Evolutionary conservation across 441 rosid species (phyloP).

Genomic region (Populus hybrid): DNA sequence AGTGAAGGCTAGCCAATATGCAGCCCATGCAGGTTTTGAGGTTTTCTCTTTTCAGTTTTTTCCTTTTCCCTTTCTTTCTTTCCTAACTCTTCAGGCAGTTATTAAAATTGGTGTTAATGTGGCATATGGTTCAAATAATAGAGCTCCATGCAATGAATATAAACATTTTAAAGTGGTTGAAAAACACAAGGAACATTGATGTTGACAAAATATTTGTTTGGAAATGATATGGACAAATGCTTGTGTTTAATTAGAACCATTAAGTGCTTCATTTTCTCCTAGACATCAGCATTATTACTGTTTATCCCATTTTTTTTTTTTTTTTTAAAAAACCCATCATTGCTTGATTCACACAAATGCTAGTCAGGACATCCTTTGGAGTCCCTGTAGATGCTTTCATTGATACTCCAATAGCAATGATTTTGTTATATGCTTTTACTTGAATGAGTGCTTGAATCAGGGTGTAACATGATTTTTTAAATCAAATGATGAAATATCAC

Average conservation of each 20-base stretch:
- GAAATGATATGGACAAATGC: neutral
- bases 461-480: neutral
- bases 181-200: neutral
- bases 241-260: neutral
- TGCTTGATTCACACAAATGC: neutral
- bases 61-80: neutral
- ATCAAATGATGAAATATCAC: neutral
- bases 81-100: neutral
- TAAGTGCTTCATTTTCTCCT: neutral
- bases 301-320: neutral
- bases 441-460: neutral
- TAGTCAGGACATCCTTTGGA: neutral
- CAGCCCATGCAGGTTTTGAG: constrained; percentile 59
- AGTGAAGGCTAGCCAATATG: constrained; percentile 58
- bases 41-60: constrained; percentile 16
- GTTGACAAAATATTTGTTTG: neutral
- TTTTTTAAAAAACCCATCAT: neutral
- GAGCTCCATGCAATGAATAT: neutral
- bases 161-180: neutral
- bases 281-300: no score
- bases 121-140: neutral
- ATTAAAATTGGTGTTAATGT: neutral
- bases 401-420: neutral
- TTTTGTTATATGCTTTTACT: neutral
- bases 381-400: neutral